These are phyloP conservation scores for Colletotrichum tanaceti DNA, from an alignment of 2,329 filamentous ascomycete species.

Conservation along the genomic window DNA sequence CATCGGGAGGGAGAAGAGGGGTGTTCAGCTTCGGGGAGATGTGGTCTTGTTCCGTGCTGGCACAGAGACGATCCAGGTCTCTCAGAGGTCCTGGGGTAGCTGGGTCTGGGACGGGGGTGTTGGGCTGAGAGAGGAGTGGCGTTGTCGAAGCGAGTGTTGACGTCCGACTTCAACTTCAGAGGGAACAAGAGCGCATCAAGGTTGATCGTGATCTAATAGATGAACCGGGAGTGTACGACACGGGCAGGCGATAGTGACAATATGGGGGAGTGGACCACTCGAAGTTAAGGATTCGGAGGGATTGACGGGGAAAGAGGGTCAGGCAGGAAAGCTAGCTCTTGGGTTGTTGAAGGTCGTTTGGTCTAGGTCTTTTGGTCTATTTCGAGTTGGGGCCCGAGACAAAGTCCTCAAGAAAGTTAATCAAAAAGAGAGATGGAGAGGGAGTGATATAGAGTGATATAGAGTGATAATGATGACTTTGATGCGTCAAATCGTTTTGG, in stretches of 20 bases:
- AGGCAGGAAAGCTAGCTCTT: not conserved
- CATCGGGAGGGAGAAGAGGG: slow-evolving; percentile 57
- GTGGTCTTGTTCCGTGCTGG: slow-evolving; percentile 32
- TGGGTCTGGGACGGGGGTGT: not conserved
- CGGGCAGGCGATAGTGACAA: slow-evolving; percentile 10
- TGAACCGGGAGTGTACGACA: not conserved
- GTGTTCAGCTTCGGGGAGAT: slow-evolving; percentile 21
- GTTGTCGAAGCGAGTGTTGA: slow-evolving; percentile 1
- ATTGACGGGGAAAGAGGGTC: not conserved
- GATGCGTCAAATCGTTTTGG: slow-evolving; percentile 38
- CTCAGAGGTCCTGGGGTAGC: slow-evolving; percentile 28
- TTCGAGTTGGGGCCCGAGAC: slow-evolving; percentile 24
- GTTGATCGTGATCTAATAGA: not conserved
- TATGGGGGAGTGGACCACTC: not conserved
- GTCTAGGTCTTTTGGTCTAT: slow-evolving; percentile 25
- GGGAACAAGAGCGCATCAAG: not conserved
- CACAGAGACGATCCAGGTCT: slow-evolving; percentile 20
- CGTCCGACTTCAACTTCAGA: not conserved
- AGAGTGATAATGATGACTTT: slow-evolving; percentile 29
- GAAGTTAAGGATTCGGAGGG: slow-evolving; percentile 22
- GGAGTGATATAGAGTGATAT: too few species aligned
- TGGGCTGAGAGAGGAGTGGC: slow-evolving; percentile 12
- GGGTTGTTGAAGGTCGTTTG: slow-evolving; percentile 21
- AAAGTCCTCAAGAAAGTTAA: slow-evolving; percentile 29
- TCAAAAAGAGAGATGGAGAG: slow-evolving; percentile 20